These are phyloP conservation scores for Echites panduratus DNA, from an alignment of 257 asterid species.

Conservation along the genomic window DNA sequence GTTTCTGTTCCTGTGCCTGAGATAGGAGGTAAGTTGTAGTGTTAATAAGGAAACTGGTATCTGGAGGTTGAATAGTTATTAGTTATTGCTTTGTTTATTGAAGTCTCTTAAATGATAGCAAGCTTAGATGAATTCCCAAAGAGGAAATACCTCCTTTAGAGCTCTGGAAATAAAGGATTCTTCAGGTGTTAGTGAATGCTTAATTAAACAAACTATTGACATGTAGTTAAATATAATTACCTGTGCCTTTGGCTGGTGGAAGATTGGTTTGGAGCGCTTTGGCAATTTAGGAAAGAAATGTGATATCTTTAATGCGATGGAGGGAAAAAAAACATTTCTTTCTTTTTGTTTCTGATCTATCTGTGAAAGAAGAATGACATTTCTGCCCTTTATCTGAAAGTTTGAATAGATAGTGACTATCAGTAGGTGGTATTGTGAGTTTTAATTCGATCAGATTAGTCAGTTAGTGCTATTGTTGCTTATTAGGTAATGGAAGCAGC, in stretches of 20 bases:
- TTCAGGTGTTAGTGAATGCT: neutral
- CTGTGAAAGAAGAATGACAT: neutral
- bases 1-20: conserved; percentile 47
- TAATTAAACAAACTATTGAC: neutral
- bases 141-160: neutral
- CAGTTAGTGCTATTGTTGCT: neutral
- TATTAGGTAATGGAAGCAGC: conserved; percentile 48
- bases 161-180: neutral
- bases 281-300: neutral
- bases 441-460: too few relatives aligned
- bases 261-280: neutral
- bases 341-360: neutral
- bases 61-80: too few relatives aligned
- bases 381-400: neutral
- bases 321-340: neutral
- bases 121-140: neutral
- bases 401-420: neutral
- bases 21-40: conserved; percentile 32
- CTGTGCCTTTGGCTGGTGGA: neutral
- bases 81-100: neutral
- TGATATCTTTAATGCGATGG: neutral
- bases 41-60: neutral
- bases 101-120: neutral
- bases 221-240: neutral
- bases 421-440: neutral